Base-by-base conservation (phyloP, 2,329 filamentous ascomycete species). In the Colletotrichum musae region DNA sequence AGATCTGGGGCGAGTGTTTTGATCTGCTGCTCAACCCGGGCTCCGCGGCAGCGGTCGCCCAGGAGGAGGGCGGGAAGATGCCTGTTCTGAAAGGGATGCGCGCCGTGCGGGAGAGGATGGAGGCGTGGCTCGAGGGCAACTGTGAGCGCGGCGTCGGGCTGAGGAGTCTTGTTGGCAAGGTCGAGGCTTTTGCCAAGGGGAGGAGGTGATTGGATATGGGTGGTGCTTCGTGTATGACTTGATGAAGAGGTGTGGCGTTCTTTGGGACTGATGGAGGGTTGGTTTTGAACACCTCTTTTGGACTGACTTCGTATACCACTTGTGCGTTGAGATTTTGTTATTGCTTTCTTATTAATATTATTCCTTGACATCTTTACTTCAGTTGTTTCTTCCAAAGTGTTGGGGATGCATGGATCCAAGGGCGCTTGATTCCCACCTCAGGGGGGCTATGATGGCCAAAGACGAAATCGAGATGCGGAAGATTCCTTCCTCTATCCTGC, bases 1-100 rank as follows among this genome's bases (percentile, higher is more conserved):
- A 97, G 58, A 89, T 98, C 52, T 99, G 96, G 96, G 82, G 78
- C 2, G 90, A 93, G 70, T 91, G 92, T 56, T 97, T 99, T 79
- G 92, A 95, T 72, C 75, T 98, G 68, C 82, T 98, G 72, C 84
- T 99, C 51, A 99, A 99, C 79, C 95, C 95, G 0, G 86, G 88
- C 2, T 86, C 85, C 67, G 90, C 91, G 80, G 80, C 88, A n/a
- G 87, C 87, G 80, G 80, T 88, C n/a, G 87, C 87, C 10, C 83
- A 77, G 1, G 94, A 95, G 79, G 90, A 91, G 32, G 89, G 85
- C 1, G 81, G 78, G n/a, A 87, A 81, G 73, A 86, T 98, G 87
- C 95, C 95, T 0, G 87, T 95, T 5, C 78, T 93, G 67, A 89
- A 85, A 76, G 89, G 92, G 1, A 89, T 98, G 89, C 88, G 85